Evolutionary conservation across 1,139 yeast species (phyloP), one percentile per base, ranked within the genome.

Genomic region (Zygoascus meyerae): DNA sequence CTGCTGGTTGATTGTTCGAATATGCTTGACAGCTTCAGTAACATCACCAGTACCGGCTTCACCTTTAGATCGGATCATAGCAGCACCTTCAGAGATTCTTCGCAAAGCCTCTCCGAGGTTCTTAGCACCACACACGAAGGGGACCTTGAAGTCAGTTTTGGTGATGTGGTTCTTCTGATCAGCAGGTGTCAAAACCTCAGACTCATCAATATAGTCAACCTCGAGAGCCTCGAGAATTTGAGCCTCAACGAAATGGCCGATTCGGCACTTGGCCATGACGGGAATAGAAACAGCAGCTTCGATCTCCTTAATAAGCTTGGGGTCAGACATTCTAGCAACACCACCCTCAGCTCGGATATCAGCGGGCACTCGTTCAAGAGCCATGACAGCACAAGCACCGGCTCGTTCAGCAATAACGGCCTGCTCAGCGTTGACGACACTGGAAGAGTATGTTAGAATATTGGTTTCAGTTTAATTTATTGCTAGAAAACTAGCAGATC

Each of bases 331-430:
- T 61, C 95, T 76, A 53, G 94, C 86, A 44, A 86, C 95, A 53
- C 85, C 85, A 44, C 94, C 92, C 46, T 84, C 79, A 51, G 80
- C 82, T 60, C 95, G 75, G 79, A 86, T 85, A 62, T 86, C 95
- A 12, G 95, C 90, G 17, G 95, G 95, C 48, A 86, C 86, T 58
- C 84, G 72, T 67, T 86, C 95, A 56, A 86, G 73, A 2, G 95
- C 95, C 95, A 85, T 86, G 34, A 86, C 95, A 9, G 95, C 94
- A 69, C 87, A 83, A 10, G 95, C 95, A 52, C 95, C 95, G 2
- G 95, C 92, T 50, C 70, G 73, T 65, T 86, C 94, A 30, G 95
- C 95, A 52, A 86, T 78, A 40, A 65, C 59, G 17, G 83, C 83
- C 61, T 78, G 82, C 52, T 77, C 83, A 28, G 76, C 75, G 44